Base-by-base conservation (phyloP, 176 grass and related monocot genomes). In the Cymbopogon citratus region DNA sequence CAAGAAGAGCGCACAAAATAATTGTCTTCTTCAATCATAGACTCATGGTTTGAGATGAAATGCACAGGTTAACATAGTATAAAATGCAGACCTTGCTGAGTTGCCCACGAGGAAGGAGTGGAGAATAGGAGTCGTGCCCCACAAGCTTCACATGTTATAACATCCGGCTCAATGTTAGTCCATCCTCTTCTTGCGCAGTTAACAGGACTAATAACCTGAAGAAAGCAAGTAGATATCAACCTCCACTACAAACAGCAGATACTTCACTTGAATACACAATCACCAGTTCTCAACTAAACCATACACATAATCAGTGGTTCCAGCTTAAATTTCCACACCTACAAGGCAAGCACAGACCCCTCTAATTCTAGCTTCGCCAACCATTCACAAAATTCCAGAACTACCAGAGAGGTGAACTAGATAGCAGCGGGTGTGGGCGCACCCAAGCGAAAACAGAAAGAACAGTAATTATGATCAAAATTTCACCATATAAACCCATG, bases 101-200 rank as follows among this genome's bases (percentile, higher is more conserved):
- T 74, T 66, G 85, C 73, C 96, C 96, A 99, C 2, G 96, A 95
- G 43, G 89, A 91, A 87, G 92, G 92, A 86, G 89, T 91, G 77
- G 91, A 84, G 83, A 99, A 99, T 51, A 99, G 63, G 18, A 99
- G 91, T 6, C 89, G 89, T 76, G 91, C 89, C 26, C 85, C 92
- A 88, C 96, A 99, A 85, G 96, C 92, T 81, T 95, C 96, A 51
- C 96, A 99, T 2, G 80, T 91, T 93, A 99, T 99, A 66, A 89
- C 73, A 46, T 99, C 96, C 6, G 90, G 82, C 81, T 95, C 96
- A 72, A 91, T 43, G 66, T 99, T 99, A 64, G 85, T 86, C 96
- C 96, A 99, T 56, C 96, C 96, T 88, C 96, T 95, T 69, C 92
- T 93, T 77, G 92, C 92, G 34, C 96, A 99, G 64, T 99, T 99